These are phyloP conservation scores for Pythium volutum DNA, from an alignment of 352 stramenopile species.

Conservation along the genomic window DNA sequence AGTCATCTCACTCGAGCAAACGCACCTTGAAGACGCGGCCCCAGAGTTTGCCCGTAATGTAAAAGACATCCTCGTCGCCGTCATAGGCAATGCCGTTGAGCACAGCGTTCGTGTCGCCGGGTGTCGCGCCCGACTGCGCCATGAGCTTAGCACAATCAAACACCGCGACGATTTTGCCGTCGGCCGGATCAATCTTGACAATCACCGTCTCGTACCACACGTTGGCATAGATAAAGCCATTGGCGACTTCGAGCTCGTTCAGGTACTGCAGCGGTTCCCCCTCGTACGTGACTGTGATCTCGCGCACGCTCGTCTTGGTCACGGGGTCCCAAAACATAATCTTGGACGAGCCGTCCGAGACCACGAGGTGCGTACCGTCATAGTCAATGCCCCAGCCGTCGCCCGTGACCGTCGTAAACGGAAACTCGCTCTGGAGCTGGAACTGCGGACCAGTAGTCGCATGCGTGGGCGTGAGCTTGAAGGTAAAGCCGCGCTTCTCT, in stretches of 20 bases:
- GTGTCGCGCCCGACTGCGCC: constrained; percentile 42
- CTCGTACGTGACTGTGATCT: constrained; percentile 59
- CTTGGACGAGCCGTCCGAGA: constrained; percentile 88
- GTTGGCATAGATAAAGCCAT: constrained; percentile 93
- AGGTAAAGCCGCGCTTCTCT: constrained; percentile 84
- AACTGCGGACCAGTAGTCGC: constrained; percentile 27
- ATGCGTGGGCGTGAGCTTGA: constrained; percentile 42
- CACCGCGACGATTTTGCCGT: constrained; percentile 80
- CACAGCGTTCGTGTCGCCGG: constrained; percentile 58
- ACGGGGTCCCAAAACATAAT: constrained; percentile 91
- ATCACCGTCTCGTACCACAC: constrained; percentile 93
- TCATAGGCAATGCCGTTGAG: constrained; percentile 95
- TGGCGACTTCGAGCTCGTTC: constrained; percentile 94
- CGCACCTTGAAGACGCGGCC: constrained; percentile 88
- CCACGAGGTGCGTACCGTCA: constrained; percentile 47
- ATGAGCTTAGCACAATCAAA: constrained; percentile 84
- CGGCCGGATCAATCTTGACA: constrained; percentile 90
- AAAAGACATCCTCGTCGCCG: constrained; percentile 85
- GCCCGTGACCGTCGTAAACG: constrained; percentile 61
- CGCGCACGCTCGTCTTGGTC: constrained; percentile 71
- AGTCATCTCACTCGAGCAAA: constrained; percentile 57
- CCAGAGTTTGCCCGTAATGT: constrained; percentile 94
- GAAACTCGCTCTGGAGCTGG: constrained; percentile 59
- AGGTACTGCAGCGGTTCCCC: constrained; percentile 57
- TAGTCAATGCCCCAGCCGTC: constrained; percentile 95